Evolutionary conservation across 305 asterid species (phyloP), one percentile per base, ranked within the genome.

Genomic region (Solanum hybrid): DNA sequence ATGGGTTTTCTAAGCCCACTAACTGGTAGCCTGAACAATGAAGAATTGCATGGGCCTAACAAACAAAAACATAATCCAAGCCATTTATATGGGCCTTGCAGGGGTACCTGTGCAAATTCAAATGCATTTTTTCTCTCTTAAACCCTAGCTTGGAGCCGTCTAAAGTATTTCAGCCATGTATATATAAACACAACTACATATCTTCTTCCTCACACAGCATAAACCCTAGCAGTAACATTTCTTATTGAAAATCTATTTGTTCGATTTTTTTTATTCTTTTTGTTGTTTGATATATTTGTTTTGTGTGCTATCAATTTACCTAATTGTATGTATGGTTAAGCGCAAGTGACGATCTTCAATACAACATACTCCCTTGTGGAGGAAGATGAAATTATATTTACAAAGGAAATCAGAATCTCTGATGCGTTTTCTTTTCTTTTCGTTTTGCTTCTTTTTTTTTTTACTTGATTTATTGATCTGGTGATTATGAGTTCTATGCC

Each of bases 321-420:
- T 18, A 51, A 34, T 75, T 79, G 16, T 51, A 2, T 11, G 20
- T 22, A 78, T 3, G 6, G 2, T 51, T 16, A 28, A 35, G 18
- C 89, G 95, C 94, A 92, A 88, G 89, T 90, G 93, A 93, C 89
- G 95, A 89, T 73, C 14, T 29, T 4, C 35, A 24, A 46, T 37
- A 5, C 51, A 57, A 79, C 94, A 69, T 89, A 92, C 92, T 93
- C 93, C 94, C 34, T 34, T 0, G 5, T 31, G 92, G 94, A 90
- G 92, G 84, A 92, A 4, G 94, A 92, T 91, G 94, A 92, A 76
- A 24, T 26, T 88, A n/a, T 22, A 18, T n/a, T 90, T 87, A 77
- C 20, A 76, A 5, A 10, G 93, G 96, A 94, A 94, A 94, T 93
- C 95, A 94, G 95, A 94, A 94, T 92, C 93, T 92, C 96, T 92